phyloP scores from a whole-genome alignment of 805 yeast species.

The Lachancea cidri region DNA sequence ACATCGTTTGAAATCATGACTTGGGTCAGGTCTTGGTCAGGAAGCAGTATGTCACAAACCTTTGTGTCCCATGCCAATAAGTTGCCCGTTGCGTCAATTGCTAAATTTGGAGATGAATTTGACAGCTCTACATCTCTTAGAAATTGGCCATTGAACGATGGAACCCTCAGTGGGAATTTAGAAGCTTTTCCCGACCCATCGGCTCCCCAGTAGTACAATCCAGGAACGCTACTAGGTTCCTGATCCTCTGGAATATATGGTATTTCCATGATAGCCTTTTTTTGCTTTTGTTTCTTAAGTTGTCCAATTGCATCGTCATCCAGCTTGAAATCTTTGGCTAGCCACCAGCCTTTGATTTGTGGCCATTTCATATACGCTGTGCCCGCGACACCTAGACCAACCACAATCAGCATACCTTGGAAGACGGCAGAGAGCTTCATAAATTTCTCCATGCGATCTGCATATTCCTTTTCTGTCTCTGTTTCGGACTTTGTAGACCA shows the following conservation, averaged over 20 bases:
- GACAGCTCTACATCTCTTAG: slow-evolving; percentile 54
- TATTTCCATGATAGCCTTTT: slow-evolving; percentile 16
- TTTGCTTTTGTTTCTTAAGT: slow-evolving; percentile 18
- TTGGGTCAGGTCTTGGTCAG: slow-evolving; percentile 41
- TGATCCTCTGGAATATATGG: slow-evolving; percentile 31
- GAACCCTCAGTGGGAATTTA: slow-evolving; percentile 53
- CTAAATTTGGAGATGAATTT: slow-evolving; percentile 36
- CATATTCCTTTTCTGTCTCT: slow-evolving; percentile 16
- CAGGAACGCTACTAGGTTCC: slow-evolving; percentile 43
- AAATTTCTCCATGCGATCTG: slow-evolving; percentile 35
- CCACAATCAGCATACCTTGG: slow-evolving; percentile 39
- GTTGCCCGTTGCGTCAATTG: slow-evolving; percentile 65
- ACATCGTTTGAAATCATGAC: slow-evolving; percentile 50
- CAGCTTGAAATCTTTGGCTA: slow-evolving; percentile 16
- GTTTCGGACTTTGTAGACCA: slow-evolving; percentile 20
- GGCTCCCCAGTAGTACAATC: slow-evolving; percentile 62
- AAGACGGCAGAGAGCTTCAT: slow-evolving; percentile 43
- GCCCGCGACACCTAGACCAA: slow-evolving; percentile 33
- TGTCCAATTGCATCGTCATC: slow-evolving; percentile 20
- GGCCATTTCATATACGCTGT: slow-evolving; percentile 37
- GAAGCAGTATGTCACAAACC: slow-evolving; percentile 36
- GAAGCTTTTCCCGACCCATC: slow-evolving; percentile 25
- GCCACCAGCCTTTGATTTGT: slow-evolving; percentile 31
- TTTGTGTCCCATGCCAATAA: slow-evolving; percentile 58
- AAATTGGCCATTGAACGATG: slow-evolving; percentile 56